Base-by-base conservation (phyloP, 345 rosid species). In the Corchorus capsularis region DNA sequence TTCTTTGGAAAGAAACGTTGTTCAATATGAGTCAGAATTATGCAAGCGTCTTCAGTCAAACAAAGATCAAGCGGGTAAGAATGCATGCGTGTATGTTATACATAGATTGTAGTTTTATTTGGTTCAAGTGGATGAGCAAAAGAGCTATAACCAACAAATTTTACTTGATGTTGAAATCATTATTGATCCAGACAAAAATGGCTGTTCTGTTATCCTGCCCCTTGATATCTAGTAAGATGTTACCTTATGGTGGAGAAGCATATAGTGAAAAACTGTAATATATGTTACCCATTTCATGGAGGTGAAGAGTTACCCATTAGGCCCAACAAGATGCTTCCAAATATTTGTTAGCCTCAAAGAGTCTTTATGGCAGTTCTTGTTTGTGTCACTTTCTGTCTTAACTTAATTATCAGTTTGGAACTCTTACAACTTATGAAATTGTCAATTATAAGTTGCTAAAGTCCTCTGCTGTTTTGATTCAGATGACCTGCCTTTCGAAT, bases 401-500 rank as follows among this genome's bases (percentile, higher is more conserved):
- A 8, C 37, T 49, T 49, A 49, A 27, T 69, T 32, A 5, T 35
- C 55, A 12, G 71, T 46, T 66, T 67, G 55, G 37, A 27, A 22
- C 63, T 73, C 60, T 75, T 49, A 43, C 52, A 16, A 46, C 69
- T 47, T 27, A 63, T 68, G 27, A 45, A 61, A 50, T 13, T 72
- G 37, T 41, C 49, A 8, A 4, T 27, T 27, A 9, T 73, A 64
- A 65, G 22, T 71, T 81, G 77, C 85, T 86, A 13, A 79, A 34
- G 2, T 43, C n/a, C 52, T 57, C 47, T 80, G 57, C 70, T 79
- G 74, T 47, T 62, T 77, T 84, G 75, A 78, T 85, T 74, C 92
- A 96, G 99, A 96, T 88, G 97, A 96, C 86, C 85, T 96, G 75
- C 99, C 98, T 27, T 96, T 96, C 83, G 98, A 96, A 71, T 93